phyloP scores from a whole-genome alignment of 2,329 filamentous ascomycete species.

The Thelonectria rubi region DNA sequence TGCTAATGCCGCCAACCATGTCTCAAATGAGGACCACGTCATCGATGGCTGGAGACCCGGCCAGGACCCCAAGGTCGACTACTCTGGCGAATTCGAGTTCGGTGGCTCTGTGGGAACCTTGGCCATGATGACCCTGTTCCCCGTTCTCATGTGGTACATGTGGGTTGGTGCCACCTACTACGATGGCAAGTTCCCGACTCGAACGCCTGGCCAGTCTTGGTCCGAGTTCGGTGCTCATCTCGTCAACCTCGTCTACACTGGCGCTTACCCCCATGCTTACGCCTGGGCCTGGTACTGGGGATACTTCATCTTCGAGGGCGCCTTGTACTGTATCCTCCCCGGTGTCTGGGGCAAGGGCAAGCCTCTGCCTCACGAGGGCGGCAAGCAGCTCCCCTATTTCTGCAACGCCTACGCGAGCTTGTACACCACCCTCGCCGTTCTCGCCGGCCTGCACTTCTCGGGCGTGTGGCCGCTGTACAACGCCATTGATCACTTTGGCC shows the following conservation, averaged over 20 bases:
- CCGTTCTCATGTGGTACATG: slow-evolving; percentile 98
- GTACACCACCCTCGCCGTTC: slow-evolving; percentile 82
- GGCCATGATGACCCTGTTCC: slow-evolving; percentile 91
- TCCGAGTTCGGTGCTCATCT: slow-evolving; percentile 77
- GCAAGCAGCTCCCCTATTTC: slow-evolving; percentile 91
- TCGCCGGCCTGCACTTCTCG: slow-evolving; percentile 78
- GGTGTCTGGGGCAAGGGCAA: slow-evolving; percentile 91
- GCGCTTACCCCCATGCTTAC: slow-evolving; percentile 82
- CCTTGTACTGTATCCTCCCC: slow-evolving; percentile 85
- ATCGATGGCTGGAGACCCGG: slow-evolving; percentile 68
- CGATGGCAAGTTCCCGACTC: slow-evolving; percentile 80
- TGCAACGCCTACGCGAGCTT: slow-evolving; percentile 90
- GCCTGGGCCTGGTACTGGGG: slow-evolving; percentile 96
- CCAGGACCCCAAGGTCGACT: slow-evolving; percentile 69
- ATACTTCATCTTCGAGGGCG: slow-evolving; percentile 86
- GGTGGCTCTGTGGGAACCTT: slow-evolving; percentile 84
- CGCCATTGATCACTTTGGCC: slow-evolving; percentile 93
- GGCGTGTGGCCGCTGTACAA: slow-evolving; percentile 90
- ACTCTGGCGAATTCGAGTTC: slow-evolving; percentile 79
- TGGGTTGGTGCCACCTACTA: slow-evolving; percentile 97
- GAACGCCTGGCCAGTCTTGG: slow-evolving; percentile 71
- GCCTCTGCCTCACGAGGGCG: slow-evolving; percentile 81
- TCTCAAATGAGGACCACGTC: slow-evolving; percentile 33
- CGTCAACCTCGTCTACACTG: slow-evolving; percentile 77
- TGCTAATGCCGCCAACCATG: slow-evolving; percentile 20